A percentile compares a stretch with the other conserved stretches of the same genome.
These are phyloP conservation scores for Lolium rigidum DNA, from an alignment of 176 grass and related monocot species.

Conservation along the genomic window DNA sequence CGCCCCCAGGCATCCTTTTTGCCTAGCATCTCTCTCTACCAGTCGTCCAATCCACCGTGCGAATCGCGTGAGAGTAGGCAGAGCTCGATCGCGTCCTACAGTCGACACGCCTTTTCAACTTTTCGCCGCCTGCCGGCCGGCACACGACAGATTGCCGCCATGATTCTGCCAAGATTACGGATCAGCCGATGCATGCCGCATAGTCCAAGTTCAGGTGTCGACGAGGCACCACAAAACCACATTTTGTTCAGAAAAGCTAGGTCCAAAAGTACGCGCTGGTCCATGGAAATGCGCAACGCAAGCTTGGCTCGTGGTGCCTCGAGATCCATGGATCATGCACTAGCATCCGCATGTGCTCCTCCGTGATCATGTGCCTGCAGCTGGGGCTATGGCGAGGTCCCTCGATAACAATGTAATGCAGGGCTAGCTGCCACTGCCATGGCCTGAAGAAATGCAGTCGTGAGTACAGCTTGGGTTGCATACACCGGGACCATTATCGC, in stretches of 20 bases:
- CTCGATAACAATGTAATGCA: conserved; percentile 45
- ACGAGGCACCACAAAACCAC: conserved; percentile 14
- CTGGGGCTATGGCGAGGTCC: background rate
- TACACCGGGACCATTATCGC: conserved; percentile 2
- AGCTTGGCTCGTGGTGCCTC: background rate
- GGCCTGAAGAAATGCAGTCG: conserved; percentile 22
- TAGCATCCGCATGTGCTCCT: background rate
- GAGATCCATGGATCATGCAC: conserved; percentile 3
- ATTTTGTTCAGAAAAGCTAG: conserved; percentile 12
- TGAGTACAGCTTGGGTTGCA: background rate
- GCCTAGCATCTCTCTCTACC: background rate
- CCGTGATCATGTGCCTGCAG: background rate
- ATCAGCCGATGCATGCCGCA: too few species aligned
- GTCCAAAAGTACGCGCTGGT: conserved; percentile 13
- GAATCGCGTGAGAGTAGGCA: conserved; percentile 43
- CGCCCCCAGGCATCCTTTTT: too few species aligned
- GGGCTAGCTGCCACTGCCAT: background rate
- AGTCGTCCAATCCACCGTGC: background rate
- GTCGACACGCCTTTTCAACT: background rate
- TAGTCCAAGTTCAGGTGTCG: conserved; percentile 18
- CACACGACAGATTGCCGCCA: conserved; percentile 49
- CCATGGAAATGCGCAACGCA: background rate
- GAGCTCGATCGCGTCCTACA: background rate
- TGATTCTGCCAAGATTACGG: conserved; percentile 42
- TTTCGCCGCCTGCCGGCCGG: background rate